Evolutionary conservation across 2,329 filamentous ascomycete genomes (phyloP), one percentile per base, ranked within the genome.

Genomic region (Zymoseptoria pseudotritici): DNA sequence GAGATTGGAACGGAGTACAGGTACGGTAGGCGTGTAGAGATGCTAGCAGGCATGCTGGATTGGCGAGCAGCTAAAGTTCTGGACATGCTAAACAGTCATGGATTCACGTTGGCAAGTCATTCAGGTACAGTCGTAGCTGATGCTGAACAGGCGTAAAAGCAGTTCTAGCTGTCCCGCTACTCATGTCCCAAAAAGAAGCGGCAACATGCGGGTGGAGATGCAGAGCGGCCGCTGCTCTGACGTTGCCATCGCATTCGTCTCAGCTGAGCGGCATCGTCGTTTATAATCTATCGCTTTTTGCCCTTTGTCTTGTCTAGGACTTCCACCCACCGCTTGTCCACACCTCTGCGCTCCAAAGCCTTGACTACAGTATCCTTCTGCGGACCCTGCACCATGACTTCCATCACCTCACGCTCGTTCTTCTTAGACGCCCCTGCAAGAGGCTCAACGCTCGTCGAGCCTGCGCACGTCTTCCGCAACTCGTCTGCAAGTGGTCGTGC

Each of bases 261-360:
- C 26, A 9, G 26, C 26, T 29, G 6, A 9, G 6, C 1, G 10
- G 17, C 36, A 42, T 42, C 11, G 17, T 42, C 17, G 17, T 42
- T 17, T 17, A 13, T 51, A n/a, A 52, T 26, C 52, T 53, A 53
- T 29, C 52, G 69, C 73, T 85, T 85, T 75, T 86, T 87, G 65
- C 83, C 83, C 74, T 87, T 86, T 4, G 83, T 86, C 75, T 87
- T 88, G 70, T 88, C 86, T 59, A 85, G 72, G n/a, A 86, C 75
- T 52, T 86, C 82, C 26, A 88, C 76, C 83, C 84, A 87, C 62
- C 80, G 79, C 60, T 73, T 76, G 59, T 79, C 78, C 3, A 89
- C 76, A 0, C 86, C 86, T 61, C 84, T 78, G 69, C 78, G 80
- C 61, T 79, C 79, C 65, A 89, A 71, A 26, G 84, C 83, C 66